Conservation (phyloP, 805 yeast genomes). For the Saccharomyces eubayanus region DNA sequence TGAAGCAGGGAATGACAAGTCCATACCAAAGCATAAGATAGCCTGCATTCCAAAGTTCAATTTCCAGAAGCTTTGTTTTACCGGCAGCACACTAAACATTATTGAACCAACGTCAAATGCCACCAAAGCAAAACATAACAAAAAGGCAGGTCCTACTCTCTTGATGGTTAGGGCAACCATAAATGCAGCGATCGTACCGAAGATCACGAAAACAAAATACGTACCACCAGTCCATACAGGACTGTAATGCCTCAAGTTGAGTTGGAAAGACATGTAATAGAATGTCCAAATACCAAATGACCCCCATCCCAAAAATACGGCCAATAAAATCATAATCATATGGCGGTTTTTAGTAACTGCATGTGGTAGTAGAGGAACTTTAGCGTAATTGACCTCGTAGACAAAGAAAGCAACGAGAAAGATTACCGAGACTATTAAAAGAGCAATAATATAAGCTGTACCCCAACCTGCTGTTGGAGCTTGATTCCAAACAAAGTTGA, state of each 20-base stretch:
- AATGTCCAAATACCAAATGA: conserved; percentile 66
- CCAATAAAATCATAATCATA: conserved; percentile 40
- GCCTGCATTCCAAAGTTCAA: conserved; percentile 48
- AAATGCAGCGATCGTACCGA: conserved; percentile 51
- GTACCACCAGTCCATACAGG: conserved; percentile 41
- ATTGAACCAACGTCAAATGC: conserved; percentile 49
- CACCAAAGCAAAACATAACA: conserved; percentile 44
- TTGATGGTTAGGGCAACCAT: conserved; percentile 42
- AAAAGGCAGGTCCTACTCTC: conserved; percentile 40
- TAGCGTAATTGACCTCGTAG: conserved; percentile 40
- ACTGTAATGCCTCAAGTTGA: conserved; percentile 42
- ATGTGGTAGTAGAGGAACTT: conserved; percentile 48
- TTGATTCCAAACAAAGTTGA: conserved; percentile 68
- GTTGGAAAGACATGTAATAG: conserved; percentile 46
- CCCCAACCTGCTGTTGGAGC: conserved; percentile 69
- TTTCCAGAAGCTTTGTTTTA: conserved; percentile 50
- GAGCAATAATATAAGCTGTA: conserved; percentile 45
- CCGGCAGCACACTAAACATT: conserved; percentile 49
- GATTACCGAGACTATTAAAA: conserved; percentile 44
- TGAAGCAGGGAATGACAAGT: conserved; percentile 67
- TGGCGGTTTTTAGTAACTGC: conserved; percentile 37
- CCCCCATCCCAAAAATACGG: conserved; percentile 64
- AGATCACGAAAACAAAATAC: conserved; percentile 39
- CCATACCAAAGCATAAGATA: conserved; percentile 66
- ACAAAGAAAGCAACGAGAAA: conserved; percentile 39